A percentile compares a stretch with the other conserved stretches of the same genome.
These are phyloP conservation scores for Colletotrichum sp. DNA, from an alignment of 2,329 filamentous ascomycete species.

Conservation along the genomic window DNA sequence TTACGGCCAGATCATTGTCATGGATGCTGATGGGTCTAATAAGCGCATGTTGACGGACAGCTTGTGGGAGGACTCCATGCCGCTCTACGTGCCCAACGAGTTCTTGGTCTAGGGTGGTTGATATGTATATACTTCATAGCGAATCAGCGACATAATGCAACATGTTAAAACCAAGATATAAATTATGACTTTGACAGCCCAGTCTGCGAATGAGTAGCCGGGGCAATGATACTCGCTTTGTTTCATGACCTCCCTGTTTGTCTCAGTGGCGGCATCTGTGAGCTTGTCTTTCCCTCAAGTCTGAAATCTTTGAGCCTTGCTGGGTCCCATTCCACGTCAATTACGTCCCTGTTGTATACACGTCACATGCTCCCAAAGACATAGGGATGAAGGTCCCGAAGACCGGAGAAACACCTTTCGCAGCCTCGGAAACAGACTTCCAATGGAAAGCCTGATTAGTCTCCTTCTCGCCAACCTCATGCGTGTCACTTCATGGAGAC, in stretches of 20 bases:
- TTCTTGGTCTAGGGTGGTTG: constrained; percentile 4
- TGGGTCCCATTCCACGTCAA: not conserved
- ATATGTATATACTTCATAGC: not conserved
- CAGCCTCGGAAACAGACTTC: not conserved
- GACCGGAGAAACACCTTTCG: not conserved
- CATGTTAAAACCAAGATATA: not conserved
- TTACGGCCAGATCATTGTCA: constrained; percentile 4
- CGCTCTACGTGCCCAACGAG: constrained; percentile 4
- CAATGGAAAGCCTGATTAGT: not conserved
- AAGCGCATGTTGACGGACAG: constrained; percentile 20
- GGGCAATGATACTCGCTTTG: too few relatives aligned
- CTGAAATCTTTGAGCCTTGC: not conserved
- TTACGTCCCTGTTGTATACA: not conserved
- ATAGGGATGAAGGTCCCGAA: not conserved
- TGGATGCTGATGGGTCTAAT: constrained; percentile 5
- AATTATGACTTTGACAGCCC: not conserved
- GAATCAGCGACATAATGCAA: not conserved
- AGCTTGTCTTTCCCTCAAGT: not conserved
- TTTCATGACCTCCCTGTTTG: not conserved
- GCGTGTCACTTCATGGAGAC: not conserved
- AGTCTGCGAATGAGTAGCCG: not conserved
- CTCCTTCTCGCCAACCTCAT: not conserved
- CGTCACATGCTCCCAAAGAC: not conserved
- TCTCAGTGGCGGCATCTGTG: not conserved
- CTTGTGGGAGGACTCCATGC: constrained; percentile 25